phyloP scores from a whole-genome alignment of 345 rosid species.

The Noccaea caerulescens region DNA sequence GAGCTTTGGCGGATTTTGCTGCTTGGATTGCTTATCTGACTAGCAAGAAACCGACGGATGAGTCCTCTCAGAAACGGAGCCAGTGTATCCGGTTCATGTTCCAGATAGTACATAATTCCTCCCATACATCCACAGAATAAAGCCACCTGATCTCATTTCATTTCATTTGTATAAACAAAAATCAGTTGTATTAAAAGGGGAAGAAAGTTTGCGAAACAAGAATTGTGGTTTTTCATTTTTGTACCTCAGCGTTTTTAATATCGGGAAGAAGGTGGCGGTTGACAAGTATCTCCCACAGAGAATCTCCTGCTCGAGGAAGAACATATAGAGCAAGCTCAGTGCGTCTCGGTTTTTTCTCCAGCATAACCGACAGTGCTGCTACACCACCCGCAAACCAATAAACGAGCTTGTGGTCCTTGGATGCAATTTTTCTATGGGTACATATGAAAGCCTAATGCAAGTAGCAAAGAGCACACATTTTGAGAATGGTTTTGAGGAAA shows the following conservation, averaged over 20 bases:
- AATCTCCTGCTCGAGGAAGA: constrained; percentile 97
- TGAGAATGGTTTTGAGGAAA: constrained; percentile 28
- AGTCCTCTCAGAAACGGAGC: constrained; percentile 91
- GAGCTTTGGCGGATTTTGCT: constrained; percentile 57
- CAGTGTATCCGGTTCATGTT: constrained; percentile 95
- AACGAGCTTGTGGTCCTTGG: constrained; percentile 90
- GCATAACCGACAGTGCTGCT: constrained; percentile 87
- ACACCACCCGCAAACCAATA: constrained; percentile 92
- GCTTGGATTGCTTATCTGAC: constrained; percentile 86
- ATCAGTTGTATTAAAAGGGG: neutral
- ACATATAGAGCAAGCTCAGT: constrained; percentile 96
- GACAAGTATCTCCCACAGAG: constrained; percentile 89
- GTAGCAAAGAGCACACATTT: constrained; percentile 6
- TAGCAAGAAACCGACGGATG: constrained; percentile 92
- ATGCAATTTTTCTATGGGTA: constrained; percentile 80
- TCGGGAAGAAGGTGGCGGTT: constrained; percentile 87
- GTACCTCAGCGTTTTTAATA: constrained; percentile 92
- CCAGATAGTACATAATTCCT: constrained; percentile 95
- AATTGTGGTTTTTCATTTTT: neutral
- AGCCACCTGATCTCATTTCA: constrained; percentile 67
- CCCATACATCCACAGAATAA: constrained; percentile 98
- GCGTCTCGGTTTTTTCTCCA: constrained; percentile 94
- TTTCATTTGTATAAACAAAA: neutral
- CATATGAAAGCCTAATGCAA: constrained; percentile 82
- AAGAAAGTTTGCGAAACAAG: constrained; percentile 10